phyloP scores from a whole-genome alignment of 1,284 basidiomycete species.

The Rhodotorula sp. region DNA sequence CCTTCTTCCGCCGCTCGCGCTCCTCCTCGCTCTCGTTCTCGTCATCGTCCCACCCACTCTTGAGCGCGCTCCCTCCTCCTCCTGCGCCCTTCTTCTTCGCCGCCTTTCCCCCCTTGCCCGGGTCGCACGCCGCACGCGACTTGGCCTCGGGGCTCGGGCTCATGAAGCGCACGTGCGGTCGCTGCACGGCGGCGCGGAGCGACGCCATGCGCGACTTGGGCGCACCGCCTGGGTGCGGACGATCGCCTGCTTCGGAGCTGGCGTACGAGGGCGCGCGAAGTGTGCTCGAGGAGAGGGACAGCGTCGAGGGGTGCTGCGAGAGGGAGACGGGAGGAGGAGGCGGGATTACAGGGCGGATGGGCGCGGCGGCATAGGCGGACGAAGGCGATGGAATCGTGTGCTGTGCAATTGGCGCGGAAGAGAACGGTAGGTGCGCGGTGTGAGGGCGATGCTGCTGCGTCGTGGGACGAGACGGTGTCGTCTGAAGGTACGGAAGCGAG shows the following conservation, averaged over 20 bases:
- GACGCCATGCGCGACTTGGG: constrained; percentile 2
- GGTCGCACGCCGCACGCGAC: not conserved
- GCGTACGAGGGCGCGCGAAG: not conserved
- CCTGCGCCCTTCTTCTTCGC: not conserved
- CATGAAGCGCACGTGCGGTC: constrained; percentile 26
- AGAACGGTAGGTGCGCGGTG: not conserved
- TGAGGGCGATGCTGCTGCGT: not conserved
- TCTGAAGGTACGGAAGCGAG: not conserved
- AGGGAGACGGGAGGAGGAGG: not conserved
- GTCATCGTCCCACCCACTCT: not conserved
- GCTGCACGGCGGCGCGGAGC: constrained; percentile 10
- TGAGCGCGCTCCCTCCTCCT: not conserved
- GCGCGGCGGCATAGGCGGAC: not conserved
- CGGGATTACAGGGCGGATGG: too few relatives aligned
- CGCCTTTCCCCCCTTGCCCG: not conserved
- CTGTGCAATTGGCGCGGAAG: not conserved
- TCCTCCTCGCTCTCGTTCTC: not conserved
- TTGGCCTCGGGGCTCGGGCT: constrained; percentile 13
- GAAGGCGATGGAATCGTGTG: not conserved
- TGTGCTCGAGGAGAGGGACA: not conserved
- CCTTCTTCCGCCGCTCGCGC: not conserved
- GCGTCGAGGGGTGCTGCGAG: not conserved
- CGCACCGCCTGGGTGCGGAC: not conserved
- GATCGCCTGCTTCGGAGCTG: not conserved
- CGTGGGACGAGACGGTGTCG: not conserved